Percentiles rank a stretch among this genome's conserved stretches.
Evolutionary conservation across 169 alveolate genomes (phyloP).

Genomic region (Cryptosporidium tyzzeri): DNA sequence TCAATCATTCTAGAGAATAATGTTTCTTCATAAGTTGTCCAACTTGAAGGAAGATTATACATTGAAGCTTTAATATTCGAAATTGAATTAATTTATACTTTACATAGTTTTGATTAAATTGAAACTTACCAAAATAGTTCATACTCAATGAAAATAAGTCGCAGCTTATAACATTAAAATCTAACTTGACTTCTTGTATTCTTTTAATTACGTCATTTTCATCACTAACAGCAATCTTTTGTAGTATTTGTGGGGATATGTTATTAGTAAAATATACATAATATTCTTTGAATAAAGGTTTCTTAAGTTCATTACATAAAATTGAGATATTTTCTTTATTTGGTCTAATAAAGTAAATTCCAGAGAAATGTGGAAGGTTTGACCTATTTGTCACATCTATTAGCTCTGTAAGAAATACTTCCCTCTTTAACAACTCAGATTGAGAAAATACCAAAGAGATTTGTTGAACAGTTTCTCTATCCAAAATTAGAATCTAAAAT

Average conservation of each 20-base stretch:
- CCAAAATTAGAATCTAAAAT: slow-evolving; percentile 91
- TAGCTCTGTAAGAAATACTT: slow-evolving; percentile 91
- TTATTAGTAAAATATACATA: slow-evolving; percentile 90
- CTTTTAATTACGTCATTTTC: slow-evolving; percentile 89
- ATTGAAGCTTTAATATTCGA: slow-evolving; percentile 73
- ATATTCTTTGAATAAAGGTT: slow-evolving; percentile 90
- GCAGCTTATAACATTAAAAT: slow-evolving; percentile 86
- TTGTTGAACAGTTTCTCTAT: slow-evolving; percentile 90
- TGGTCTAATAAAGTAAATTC: slow-evolving; percentile 90
- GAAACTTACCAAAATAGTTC: slow-evolving; percentile 84
- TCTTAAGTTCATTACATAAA: slow-evolving; percentile 87
- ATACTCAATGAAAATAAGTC: slow-evolving; percentile 89
- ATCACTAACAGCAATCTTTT: slow-evolving; percentile 93
- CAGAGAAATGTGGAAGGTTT: slow-evolving; percentile 90
- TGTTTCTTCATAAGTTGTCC: slow-evolving; percentile 70
- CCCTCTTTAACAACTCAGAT: slow-evolving; percentile 90
- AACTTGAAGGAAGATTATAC: slow-evolving; percentile 59
- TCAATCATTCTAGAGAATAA: slow-evolving; percentile 81
- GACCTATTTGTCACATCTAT: slow-evolving; percentile 87
- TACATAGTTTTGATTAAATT: slow-evolving; percentile 67
- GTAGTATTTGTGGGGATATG: slow-evolving; percentile 85
- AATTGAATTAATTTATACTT: not conserved
- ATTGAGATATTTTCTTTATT: slow-evolving; percentile 86
- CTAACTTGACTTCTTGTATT: slow-evolving; percentile 92
- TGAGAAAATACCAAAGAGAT: slow-evolving; percentile 92